Conservation (phyloP, 495 filamentous ascomycete genomes). For the Letharia columbiana region DNA sequence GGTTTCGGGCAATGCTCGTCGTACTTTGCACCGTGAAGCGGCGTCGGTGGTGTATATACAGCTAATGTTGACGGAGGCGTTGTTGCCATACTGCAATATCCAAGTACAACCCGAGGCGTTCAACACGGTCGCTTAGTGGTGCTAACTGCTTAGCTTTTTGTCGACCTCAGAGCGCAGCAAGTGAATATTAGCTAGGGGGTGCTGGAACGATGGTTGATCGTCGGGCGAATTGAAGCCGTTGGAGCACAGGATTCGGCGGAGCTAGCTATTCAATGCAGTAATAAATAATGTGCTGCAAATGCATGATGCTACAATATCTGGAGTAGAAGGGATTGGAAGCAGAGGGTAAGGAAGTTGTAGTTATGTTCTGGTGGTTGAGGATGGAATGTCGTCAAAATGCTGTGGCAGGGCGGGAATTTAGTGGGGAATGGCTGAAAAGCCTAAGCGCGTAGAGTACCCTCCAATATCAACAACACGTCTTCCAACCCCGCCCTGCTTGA, state of each 20-base stretch:
- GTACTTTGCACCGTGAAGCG: conserved; percentile 56
- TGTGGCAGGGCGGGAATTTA: conserved; percentile 16
- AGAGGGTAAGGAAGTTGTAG: not conserved
- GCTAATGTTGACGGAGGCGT: conserved; percentile 57
- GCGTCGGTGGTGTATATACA: conserved; percentile 61
- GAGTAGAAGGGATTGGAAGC: not conserved
- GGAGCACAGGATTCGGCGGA: not conserved
- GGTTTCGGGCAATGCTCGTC: conserved; percentile 65
- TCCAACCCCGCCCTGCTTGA: not conserved
- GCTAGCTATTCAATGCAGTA: conserved; percentile 1
- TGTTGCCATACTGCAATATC: conserved; percentile 42
- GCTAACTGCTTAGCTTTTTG: not conserved
- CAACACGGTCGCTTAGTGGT: not conserved
- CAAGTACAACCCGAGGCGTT: conserved; percentile 3
- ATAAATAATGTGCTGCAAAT: not conserved
- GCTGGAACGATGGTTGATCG: not conserved
- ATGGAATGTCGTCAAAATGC: conserved; percentile 15
- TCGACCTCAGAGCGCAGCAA: not conserved
- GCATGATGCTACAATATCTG: conserved; percentile 4
- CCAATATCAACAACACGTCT: conserved; percentile 18
- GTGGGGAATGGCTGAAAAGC: conserved; percentile 8
- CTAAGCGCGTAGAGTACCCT: conserved; percentile 6
- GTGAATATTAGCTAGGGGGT: conserved; percentile 1
- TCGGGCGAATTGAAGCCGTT: conserved; percentile 5
- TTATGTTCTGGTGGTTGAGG: not conserved